Evolutionary conservation across 2,329 filamentous ascomycete genomes (phyloP), one percentile per base, ranked within the genome.

Genomic region (Hirsutella rhossiliensis): DNA sequence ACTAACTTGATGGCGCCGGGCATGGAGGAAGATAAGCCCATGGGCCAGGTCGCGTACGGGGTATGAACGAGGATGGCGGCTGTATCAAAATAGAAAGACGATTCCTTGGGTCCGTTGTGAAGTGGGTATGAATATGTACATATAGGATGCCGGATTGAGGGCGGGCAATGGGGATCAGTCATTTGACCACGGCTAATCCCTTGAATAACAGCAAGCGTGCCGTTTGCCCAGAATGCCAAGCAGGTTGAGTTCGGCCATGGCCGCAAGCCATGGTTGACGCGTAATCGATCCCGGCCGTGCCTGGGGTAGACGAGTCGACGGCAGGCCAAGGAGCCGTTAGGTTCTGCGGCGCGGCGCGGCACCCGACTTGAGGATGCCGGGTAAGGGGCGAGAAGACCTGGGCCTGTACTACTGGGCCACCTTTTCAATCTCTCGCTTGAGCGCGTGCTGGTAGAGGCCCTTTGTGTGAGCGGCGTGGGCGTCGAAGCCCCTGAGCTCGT

Each of bases 1-100:
- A 88, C 80, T 44, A 87, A 88, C 67, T 78, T 87, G 53, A 83
- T 88, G 81, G 83, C 83, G 43, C 72, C 82, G 19, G 84, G 84
- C 44, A 73, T 78, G 62, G 72, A 75, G 57, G 73, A 78, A 55
- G 75, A 78, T 54, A 75, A 68, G 63, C 76, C 76, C 4, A 71
- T 75, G 69, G 76, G 76, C 42, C 76, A 79, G 61, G 60, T 78
- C 45, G 75, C 73, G 47, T 80, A 80, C 53, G 76, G 76, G 45
- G 67, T 61, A 56, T 80, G 37, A 40, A 13, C 20, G n/a, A 13
- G 11, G 44, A 44, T 43, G 48, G 50, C 32, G 50, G 52, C 47
- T 60, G 57, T 58, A 64, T 56, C 54, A 58, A 59, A 61, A 63
- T 57, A 60, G 54, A 61, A n/a, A 58, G 48, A 52, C 57, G 50